These are phyloP conservation scores for Fusarium citri DNA, from an alignment of 2,329 filamentous ascomycete species.

Conservation along the genomic window DNA sequence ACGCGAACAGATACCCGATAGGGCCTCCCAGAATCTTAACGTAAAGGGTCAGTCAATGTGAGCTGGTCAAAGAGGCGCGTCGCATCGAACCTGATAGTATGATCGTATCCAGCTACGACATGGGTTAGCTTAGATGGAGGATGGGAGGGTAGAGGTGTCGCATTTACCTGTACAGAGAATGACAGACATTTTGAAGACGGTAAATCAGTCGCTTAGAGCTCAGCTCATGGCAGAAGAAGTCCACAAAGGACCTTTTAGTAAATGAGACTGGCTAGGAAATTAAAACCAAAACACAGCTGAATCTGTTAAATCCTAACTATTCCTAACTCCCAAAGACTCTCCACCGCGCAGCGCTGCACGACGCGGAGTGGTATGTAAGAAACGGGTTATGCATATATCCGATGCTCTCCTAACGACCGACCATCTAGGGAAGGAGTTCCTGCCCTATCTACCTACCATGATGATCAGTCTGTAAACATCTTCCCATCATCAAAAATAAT, in stretches of 20 bases:
- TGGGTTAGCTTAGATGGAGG: conserved; percentile 36
- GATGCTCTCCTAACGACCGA: background rate
- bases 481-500: background rate
- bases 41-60: conserved; percentile 25
- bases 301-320: conserved; percentile 24
- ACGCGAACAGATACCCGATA: conserved; percentile 96
- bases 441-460: background rate
- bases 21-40: conserved; percentile 92
- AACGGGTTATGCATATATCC: conserved; percentile 31
- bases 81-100: conserved; percentile 66
- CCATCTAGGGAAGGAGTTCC: background rate
- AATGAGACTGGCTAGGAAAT: conserved; percentile 1
- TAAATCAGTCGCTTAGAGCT: conserved; percentile 28
- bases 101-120: conserved; percentile 68
- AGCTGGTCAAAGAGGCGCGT: conserved; percentile 19
- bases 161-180: conserved; percentile 71
- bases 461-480: too few species aligned
- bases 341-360: conserved; percentile 10
- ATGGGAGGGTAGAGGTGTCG: conserved; percentile 1
- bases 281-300: conserved; percentile 8
- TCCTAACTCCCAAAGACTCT: conserved; percentile 33
- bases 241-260: conserved; percentile 32
- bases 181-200: conserved; percentile 63
- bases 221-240: conserved; percentile 44
- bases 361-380: conserved; percentile 26